Evolutionary conservation across 1,284 basidiomycete species (phyloP).

Genomic region (Afroboletus lepidellus): DNA sequence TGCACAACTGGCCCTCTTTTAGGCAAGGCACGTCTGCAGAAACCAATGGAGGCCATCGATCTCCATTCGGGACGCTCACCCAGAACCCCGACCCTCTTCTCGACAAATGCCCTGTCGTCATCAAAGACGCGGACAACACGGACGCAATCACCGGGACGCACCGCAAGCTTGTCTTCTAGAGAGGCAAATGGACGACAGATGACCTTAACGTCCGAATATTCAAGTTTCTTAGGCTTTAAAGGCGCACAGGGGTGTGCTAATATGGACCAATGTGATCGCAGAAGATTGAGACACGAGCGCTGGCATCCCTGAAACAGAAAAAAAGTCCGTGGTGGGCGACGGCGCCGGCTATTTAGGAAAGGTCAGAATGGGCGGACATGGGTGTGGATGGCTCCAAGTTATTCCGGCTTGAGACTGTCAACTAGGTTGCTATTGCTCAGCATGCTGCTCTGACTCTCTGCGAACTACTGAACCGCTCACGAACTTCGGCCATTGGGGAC

Average conservation of each 20-base stretch:
- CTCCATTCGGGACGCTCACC: conserved; percentile 27
- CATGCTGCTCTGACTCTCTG: conserved; percentile 40
- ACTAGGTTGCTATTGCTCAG: conserved; percentile 37
- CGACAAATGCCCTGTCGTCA: conserved; percentile 65
- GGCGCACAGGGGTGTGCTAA: conserved; percentile 16
- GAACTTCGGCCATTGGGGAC: conserved; percentile 51
- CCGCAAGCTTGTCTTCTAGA: conserved; percentile 57
- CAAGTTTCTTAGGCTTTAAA: conserved; percentile 31
- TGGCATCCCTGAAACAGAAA: neutral
- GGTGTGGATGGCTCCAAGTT: conserved; percentile 37
- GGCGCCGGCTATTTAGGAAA: conserved; percentile 61
- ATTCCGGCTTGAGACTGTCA: conserved; percentile 31
- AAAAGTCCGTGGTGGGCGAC: conserved; percentile 2
- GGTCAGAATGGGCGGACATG: conserved; percentile 62
- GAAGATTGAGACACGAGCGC: conserved; percentile 16
- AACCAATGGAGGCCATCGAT: conserved; percentile 55
- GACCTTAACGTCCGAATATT: conserved; percentile 42
- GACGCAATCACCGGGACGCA: conserved; percentile 51
- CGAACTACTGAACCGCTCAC: conserved; percentile 29
- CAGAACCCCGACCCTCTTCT: conserved; percentile 35
- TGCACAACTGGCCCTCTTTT: conserved; percentile 45
- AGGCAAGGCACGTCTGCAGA: conserved; percentile 49
- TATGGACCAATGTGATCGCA: conserved; percentile 21
- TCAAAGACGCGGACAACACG: conserved; percentile 55
- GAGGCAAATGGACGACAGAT: conserved; percentile 58